Percentiles rank a stretch among this genome's conserved stretches.
Conservation (phyloP, 257 asterid species). For the Leptodermis oblonga region DNA sequence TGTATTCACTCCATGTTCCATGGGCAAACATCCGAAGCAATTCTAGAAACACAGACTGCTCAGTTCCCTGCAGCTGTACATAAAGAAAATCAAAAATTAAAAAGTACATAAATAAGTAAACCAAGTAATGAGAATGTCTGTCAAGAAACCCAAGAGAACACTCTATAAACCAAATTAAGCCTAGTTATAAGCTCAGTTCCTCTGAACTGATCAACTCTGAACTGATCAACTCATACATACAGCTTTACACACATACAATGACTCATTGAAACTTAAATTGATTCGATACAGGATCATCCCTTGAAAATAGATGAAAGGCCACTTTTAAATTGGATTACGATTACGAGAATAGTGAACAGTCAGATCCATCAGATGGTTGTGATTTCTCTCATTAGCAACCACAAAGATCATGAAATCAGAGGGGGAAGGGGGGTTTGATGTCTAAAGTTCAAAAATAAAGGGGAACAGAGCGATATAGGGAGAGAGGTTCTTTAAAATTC, state of each 20-base stretch:
- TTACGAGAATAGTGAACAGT: not conserved
- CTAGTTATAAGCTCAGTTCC: not conserved
- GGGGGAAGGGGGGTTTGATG: too few species aligned
- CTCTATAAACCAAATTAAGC: not conserved
- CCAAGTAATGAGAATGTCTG: not conserved
- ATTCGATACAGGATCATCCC: not conserved
- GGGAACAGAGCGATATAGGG: not conserved
- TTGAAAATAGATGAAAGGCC: not conserved
- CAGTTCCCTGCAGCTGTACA: slow-evolving; percentile 76
- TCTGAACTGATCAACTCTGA: not conserved
- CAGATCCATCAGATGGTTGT: not conserved
- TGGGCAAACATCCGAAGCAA: slow-evolving; percentile 80
- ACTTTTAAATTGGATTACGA: not conserved
- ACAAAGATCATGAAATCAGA: not conserved
- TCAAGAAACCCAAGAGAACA: not conserved
- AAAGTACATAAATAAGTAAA: slow-evolving; percentile 12
- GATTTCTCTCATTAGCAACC: too few species aligned
- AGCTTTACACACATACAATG: not conserved
- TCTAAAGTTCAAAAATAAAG: too few species aligned
- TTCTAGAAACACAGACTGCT: slow-evolving; percentile 50
- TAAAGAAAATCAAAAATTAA: not conserved
- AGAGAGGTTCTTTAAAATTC: not conserved
- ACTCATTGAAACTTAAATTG: not conserved
- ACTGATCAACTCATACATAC: too few species aligned
- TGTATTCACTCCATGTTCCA: slow-evolving; percentile 95